Evolutionary conservation across 352 stramenopile genomes (phyloP), one percentile per base, ranked within the genome.

Genomic region (Phytophthora pistaciae): DNA sequence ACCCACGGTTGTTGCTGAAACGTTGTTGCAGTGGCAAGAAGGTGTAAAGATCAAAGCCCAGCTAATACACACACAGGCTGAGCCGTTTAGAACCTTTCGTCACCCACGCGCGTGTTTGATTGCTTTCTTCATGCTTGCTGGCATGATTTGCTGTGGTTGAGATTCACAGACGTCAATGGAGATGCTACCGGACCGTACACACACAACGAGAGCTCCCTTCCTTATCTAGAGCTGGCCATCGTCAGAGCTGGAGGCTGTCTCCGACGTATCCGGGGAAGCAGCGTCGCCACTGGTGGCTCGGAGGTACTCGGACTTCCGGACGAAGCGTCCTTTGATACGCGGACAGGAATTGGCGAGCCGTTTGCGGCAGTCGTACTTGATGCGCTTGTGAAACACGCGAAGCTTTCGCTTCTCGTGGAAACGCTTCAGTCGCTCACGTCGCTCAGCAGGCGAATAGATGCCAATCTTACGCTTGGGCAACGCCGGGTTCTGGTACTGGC

Each of bases 321-420:
- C 86, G 49, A 94, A 94, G 20, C 86, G 83, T n/a, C 86, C 86
- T 71, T 91, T 91, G 63, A 91, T 63, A 14, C 84, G 84, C 49
- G 84, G 86, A 60, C 84, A 91, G 10, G 83, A 80, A 54, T 84
- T 89, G n/a, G 86, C 86, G 25, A 94, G 75, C 0, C 79, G 81
- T 62, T 91, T 90, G 59, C 86, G 84, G 65, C 84, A 91, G 50
- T 77, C 83, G 66, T 94, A 94, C 65, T 91, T 91, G 75, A 92
- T 76, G 56, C 80, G 81, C 64, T 92, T 92, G 63, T 85, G 77
- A 49, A 84, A 94, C 48, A 92, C 84, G 31, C 84, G 84, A 59
- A 81, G 75, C 59, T 92, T 88, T 56, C 87, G 84, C 79, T 94
- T 94, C 44, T 88, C 83, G 36, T 84, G 84, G 66, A 92, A 94